Evolutionary conservation across 1,139 yeast species (phyloP).

Genomic region (Trichomonascaceae sp.): DNA sequence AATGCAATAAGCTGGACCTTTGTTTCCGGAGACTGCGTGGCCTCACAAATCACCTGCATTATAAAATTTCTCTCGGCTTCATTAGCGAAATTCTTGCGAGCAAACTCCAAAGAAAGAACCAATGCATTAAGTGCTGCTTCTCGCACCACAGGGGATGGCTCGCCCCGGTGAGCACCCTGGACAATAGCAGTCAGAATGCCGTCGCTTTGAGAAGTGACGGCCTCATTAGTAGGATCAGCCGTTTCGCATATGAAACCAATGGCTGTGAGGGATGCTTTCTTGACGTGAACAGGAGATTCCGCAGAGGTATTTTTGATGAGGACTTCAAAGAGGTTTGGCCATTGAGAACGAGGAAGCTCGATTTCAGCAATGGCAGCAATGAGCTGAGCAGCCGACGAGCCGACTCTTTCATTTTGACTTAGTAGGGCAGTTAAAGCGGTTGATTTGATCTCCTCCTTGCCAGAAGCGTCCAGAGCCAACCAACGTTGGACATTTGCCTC

Average conservation of each 20-base stretch:
- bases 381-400: conserved; percentile 84
- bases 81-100: conserved; percentile 77
- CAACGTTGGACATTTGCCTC: conserved; percentile 42
- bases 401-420: conserved; percentile 70
- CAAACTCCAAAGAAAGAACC: conserved; percentile 85
- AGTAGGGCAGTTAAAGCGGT: conserved; percentile 57
- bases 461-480: conserved; percentile 49
- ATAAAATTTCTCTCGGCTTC: conserved; percentile 95
- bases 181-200: conserved; percentile 93
- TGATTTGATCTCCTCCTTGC: conserved; percentile 58
- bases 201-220: conserved; percentile 76
- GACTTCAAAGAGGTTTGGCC: conserved; percentile 80
- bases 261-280: conserved; percentile 79
- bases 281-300: conserved; percentile 69
- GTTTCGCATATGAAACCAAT: conserved; percentile 95
- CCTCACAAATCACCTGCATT: conserved; percentile 98
- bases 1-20: conserved; percentile 91
- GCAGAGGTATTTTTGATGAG: conserved; percentile 81
- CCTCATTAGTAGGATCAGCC: conserved; percentile 80
- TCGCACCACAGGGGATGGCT: conserved; percentile 68
- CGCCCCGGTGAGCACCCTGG: conserved; percentile 87
- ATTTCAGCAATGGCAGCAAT: conserved; percentile 95
- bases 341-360: conserved; percentile 79
- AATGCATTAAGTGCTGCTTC: conserved; percentile 88
- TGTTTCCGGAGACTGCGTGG: conserved; percentile 79